phyloP scores from a whole-genome alignment of 2,329 filamentous ascomycete species.

The Aspergillus novoparasiticus region DNA sequence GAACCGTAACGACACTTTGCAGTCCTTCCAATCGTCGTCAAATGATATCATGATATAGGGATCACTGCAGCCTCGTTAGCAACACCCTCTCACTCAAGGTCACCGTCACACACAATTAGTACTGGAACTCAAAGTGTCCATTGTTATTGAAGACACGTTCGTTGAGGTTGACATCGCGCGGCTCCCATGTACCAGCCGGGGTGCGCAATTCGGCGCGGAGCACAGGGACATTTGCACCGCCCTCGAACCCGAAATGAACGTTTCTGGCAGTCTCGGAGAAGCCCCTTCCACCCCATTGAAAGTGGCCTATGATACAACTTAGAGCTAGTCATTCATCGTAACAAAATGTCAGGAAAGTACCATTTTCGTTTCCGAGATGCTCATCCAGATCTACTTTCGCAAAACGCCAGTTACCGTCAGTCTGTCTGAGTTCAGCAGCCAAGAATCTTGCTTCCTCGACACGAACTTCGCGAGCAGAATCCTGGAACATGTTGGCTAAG shows the following conservation, averaged over 20 bases:
- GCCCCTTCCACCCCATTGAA: conserved; percentile 19
- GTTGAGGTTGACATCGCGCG: conserved; percentile 19
- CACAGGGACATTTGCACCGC: conserved; percentile 19
- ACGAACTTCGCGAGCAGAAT: conserved; percentile 15
- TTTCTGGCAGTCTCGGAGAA: conserved; percentile 17
- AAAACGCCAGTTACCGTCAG: conserved; percentile 8
- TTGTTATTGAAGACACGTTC: conserved; percentile 20
- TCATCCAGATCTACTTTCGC: conserved; percentile 20
- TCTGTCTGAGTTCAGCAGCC: conserved; percentile 11
- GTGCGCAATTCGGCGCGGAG: conserved; percentile 17
- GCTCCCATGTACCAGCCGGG: not conserved
- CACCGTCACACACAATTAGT: not conserved
- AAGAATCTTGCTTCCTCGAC: conserved; percentile 18
- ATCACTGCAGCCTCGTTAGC: not conserved
- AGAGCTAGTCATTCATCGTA: not conserved
- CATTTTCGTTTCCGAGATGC: conserved; percentile 20
- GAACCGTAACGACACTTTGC: not conserved
- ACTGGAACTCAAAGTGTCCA: conserved; percentile 12
- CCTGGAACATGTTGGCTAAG: conserved; percentile 12
- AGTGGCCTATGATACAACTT: conserved; percentile 11
- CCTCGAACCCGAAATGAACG: conserved; percentile 19
- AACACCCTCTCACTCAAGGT: not conserved
- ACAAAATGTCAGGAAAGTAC: conserved; percentile 4
- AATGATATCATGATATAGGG: not conserved
- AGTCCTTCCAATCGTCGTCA: not conserved